These are phyloP conservation scores for Aspergillus leporis DNA, from an alignment of 495 filamentous ascomycete species.

Conservation along the genomic window DNA sequence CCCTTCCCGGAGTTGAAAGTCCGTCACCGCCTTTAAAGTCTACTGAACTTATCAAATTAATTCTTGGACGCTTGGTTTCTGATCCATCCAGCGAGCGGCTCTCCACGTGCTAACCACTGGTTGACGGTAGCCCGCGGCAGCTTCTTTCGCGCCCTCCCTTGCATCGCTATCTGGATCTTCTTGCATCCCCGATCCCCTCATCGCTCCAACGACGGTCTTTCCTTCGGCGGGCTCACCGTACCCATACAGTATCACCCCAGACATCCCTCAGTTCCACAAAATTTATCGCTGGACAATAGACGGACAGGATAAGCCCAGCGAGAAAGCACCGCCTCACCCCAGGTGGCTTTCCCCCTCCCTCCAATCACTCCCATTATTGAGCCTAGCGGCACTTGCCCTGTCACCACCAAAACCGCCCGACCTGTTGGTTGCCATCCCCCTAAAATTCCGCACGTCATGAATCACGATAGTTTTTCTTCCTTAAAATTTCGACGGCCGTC, in stretches of 20 bases:
- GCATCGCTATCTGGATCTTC: constrained; percentile 26
- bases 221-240: constrained; percentile 20
- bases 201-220: constrained; percentile 15
- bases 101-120: constrained; percentile 30
- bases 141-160: constrained; percentile 27
- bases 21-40: constrained; percentile 13
- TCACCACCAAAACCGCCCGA: constrained; percentile 16
- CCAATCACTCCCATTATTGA: constrained; percentile 23
- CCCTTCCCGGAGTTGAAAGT: not conserved
- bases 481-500: constrained; percentile 50
- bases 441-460: constrained; percentile 40
- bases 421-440: constrained; percentile 12
- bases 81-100: constrained; percentile 19
- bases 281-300: not conserved
- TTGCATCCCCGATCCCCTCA: constrained; percentile 24
- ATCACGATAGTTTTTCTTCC: constrained; percentile 43
- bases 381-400: constrained; percentile 17
- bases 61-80: constrained; percentile 11
- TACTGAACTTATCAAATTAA: not conserved
- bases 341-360: constrained; percentile 28
- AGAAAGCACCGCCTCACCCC: constrained; percentile 29
- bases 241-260: constrained; percentile 25
- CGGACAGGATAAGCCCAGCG: constrained; percentile 20
- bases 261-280: constrained; percentile 7
- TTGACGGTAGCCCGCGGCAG: constrained; percentile 21